A percentile compares a stretch with the other conserved stretches of the same genome.
These are phyloP conservation scores for Penicillium soppii DNA, from an alignment of 495 filamentous ascomycete genomes.

Conservation along the genomic window DNA sequence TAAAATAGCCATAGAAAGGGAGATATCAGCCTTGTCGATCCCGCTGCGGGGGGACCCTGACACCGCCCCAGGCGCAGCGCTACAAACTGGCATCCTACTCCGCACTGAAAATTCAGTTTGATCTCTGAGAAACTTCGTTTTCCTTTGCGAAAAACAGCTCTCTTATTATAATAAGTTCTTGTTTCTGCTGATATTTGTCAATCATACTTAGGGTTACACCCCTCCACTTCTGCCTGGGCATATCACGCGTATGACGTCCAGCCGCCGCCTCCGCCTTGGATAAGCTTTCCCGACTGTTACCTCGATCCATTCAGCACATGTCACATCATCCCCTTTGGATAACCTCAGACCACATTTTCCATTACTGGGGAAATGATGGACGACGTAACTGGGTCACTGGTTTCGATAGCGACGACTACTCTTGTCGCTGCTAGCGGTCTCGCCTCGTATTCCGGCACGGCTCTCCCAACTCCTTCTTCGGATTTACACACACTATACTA, in stretches of 20 bases:
- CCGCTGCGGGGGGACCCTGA: slow-evolving; percentile 21
- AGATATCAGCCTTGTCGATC: slow-evolving; percentile 18
- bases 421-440: slow-evolving; percentile 15
- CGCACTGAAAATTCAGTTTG: background rate
- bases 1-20: slow-evolving; percentile 2
- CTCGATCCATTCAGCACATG: background rate
- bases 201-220: too few relatives aligned
- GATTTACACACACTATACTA: slow-evolving; percentile 16
- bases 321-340: background rate
- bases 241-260: slow-evolving; percentile 8
- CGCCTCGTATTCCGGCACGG: slow-evolving; percentile 1
- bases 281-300: background rate
- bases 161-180: background rate
- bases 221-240: background rate
- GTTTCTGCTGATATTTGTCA: too few relatives aligned
- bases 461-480: slow-evolving; percentile 9
- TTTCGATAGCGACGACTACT: slow-evolving; percentile 19
- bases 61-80: slow-evolving; percentile 20
- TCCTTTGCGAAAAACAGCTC: background rate
- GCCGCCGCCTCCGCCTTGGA: background rate
- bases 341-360: background rate
- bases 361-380: slow-evolving; percentile 2
- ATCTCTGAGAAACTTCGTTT: background rate
- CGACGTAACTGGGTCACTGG: slow-evolving; percentile 13
- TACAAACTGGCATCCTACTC: background rate